Conservation (phyloP, 2,329 filamentous ascomycete species). For the Grosmannia penicillata region DNA sequence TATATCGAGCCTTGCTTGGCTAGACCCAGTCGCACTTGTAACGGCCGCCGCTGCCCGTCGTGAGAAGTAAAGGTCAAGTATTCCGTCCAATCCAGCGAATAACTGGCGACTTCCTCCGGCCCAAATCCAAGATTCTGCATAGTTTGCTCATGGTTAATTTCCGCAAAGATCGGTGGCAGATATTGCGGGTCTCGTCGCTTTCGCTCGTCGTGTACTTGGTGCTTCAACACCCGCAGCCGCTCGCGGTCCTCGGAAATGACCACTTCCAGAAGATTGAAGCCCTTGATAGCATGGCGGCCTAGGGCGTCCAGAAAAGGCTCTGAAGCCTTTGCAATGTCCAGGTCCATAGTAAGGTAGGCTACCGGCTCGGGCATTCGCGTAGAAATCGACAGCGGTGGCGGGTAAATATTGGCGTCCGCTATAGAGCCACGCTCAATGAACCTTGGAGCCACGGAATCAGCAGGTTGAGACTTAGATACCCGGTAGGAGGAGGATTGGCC, state of each 20-base stretch:
- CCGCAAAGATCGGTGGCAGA: slow-evolving; percentile 46
- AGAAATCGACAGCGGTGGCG: slow-evolving; percentile 25
- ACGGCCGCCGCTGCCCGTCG: slow-evolving; percentile 35
- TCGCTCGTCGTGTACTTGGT: slow-evolving; percentile 41
- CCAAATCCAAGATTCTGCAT: slow-evolving; percentile 40
- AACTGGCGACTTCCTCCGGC: slow-evolving; percentile 35
- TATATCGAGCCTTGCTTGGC: slow-evolving; percentile 47
- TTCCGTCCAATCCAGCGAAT: slow-evolving; percentile 37
- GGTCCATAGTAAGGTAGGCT: slow-evolving; percentile 41
- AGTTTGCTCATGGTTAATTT: slow-evolving; percentile 36
- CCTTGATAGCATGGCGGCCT: slow-evolving; percentile 30
- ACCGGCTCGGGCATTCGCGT: slow-evolving; percentile 32
- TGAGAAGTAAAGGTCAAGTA: slow-evolving; percentile 36
- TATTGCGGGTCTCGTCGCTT: slow-evolving; percentile 44
- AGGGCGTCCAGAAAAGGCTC: slow-evolving; percentile 39
- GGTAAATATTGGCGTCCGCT: slow-evolving; percentile 34
- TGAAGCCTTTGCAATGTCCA: slow-evolving; percentile 44
- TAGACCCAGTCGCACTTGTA: slow-evolving; percentile 38
- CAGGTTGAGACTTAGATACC: slow-evolving; percentile 38
- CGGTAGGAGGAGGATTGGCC: slow-evolving; percentile 28
- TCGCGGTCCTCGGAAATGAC: slow-evolving; percentile 35
- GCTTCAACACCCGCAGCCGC: slow-evolving; percentile 33
- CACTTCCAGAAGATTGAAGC: slow-evolving; percentile 39
- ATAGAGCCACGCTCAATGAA: slow-evolving; percentile 35
- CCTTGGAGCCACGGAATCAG: slow-evolving; percentile 30